Base-by-base conservation (phyloP, 2,329 filamentous ascomycete species). In the Aureobasidium lini region DNA sequence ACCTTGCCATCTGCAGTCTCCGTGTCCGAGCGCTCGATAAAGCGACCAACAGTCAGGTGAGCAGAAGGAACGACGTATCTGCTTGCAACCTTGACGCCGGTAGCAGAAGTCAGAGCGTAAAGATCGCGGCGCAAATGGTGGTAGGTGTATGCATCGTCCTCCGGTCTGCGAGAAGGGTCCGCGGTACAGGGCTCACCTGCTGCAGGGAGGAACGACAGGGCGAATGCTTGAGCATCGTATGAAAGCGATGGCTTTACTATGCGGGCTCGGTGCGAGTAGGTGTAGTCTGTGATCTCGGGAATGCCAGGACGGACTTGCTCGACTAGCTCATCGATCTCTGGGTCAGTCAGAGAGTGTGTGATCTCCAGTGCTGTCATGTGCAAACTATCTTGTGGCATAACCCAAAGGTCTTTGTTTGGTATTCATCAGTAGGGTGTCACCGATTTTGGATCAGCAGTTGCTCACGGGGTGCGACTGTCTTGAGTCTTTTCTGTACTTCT, bases 51-150 rank as follows among this genome's bases (percentile, higher is more conserved):
- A 0, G 93, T 96, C 68, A 96, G 82, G 75, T 97, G 93, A 15
- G 90, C 90, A 48, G 88, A 93, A 1, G 92, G 92, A 2, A 95
- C 90, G 28, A 92, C 85, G 70, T 96, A 97, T 60, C 93, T 81
- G 56, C 88, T 89, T 23, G 80, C 86, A 36, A 96, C 80, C 15
- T 81, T 75, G n/a, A 93, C 77, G 1, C 88, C 89, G 0, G 84
- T 80, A 3, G 75, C 76, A 47, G 78, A 76, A 3, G 84, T 81
- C 29, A 84, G 75, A 50, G 81, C 77, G 70, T 86, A 94, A 11
- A 95, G 71, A 69, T 96, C 90, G 4, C 87, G 81, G 2, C 93
- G 85, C 8, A 97, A 82, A 72, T 97, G 93, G 70, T 96, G 93
- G 71, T 96, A 96, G 0, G 88, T 92, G 73, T 90, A 96, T 1